These are phyloP conservation scores for Xylariaceae sp. DNA, from an alignment of 2,329 filamentous ascomycete genomes.

Conservation along the genomic window DNA sequence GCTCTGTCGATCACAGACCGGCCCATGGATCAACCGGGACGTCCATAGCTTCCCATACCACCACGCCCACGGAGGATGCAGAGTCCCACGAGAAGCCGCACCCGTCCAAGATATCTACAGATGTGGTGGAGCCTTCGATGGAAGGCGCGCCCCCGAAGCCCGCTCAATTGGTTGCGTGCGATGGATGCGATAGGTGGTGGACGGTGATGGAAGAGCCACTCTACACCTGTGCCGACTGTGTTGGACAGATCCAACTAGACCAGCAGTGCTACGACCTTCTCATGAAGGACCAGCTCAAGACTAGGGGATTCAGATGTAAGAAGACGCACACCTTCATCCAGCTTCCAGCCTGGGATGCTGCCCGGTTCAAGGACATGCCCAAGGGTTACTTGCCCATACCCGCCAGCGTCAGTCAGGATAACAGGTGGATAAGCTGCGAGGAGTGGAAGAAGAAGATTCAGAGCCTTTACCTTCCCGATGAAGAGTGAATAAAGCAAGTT, in stretches of 20 bases:
- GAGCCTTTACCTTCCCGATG: constrained; percentile 21
- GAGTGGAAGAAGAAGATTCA: constrained; percentile 25
- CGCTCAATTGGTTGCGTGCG: constrained; percentile 20
- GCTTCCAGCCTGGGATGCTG: constrained; percentile 22
- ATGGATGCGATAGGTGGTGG: constrained; percentile 24
- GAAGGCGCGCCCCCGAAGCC: constrained; percentile 19
- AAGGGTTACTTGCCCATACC: constrained; percentile 22
- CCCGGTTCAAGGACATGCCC: constrained; percentile 19
- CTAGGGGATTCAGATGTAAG: constrained; percentile 18
- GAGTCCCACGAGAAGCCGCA: neutral
- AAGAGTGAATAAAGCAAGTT: neutral
- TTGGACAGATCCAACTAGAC: constrained; percentile 20
- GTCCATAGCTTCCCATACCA: constrained; percentile 1
- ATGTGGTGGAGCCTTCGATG: constrained; percentile 4
- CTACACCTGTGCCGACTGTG: constrained; percentile 26
- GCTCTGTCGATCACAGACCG: too few species aligned
- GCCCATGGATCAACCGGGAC: neutral
- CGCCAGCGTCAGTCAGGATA: constrained; percentile 10
- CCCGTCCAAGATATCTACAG: constrained; percentile 8
- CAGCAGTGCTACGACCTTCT: constrained; percentile 20
- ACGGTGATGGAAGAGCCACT: constrained; percentile 22
- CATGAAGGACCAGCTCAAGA: constrained; percentile 16
- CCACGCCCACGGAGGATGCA: constrained; percentile 1
- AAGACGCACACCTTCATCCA: constrained; percentile 24
- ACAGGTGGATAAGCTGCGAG: constrained; percentile 25